Evolutionary conservation across 2,329 filamentous ascomycete species (phyloP), one percentile per base, ranked within the genome.

Genomic region (Plectosphaerella plurivora): DNA sequence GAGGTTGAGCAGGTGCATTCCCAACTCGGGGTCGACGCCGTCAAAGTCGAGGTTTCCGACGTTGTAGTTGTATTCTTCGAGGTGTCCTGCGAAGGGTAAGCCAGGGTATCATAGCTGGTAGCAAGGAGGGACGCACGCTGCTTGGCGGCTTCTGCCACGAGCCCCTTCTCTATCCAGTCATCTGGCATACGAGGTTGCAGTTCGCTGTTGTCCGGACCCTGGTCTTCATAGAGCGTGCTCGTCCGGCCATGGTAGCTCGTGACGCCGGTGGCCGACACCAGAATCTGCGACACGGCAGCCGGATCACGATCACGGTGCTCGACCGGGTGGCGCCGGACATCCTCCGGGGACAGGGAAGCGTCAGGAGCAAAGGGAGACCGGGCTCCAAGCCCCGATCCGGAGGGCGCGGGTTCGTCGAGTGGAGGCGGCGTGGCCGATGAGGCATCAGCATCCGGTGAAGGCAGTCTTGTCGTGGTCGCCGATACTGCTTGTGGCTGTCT

Each of bases 11-110:
- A 82, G 61, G 49, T 81, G 75, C 65, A 79, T 73, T 3, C 71
- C 78, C 8, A 81, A 58, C 12, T 79, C 73, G 0, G 77, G 72
- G 33, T 78, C 72, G 2, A 82, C 71, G 1, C 77, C 78, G 57
- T 82, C 78, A 59, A 83, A 81, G 58, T 83, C 78, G 3, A 81
- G 68, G 50, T 72, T 73, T 1, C 69, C 71, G 15, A 69, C 63
- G 5, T 68, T 63, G 41, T 73, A 68, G 55, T 81, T 74, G 51
- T 79, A 63, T 1, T 68, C 66, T 52, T 82, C 78, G 10, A 79
- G 62, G 52, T 82, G 78, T 8, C 57, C 70, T 73, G 44, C 10
- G 6, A 5, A 1, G 22, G 15, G 24, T 53, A 35, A 54, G 12
- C 5, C 5, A 9, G n/a, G 22, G 22, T 22, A 5, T 22, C 22